A percentile compares a stretch with the other conserved stretches of the same genome.
These are phyloP conservation scores for Ganoderma boninense DNA, from an alignment of 1,284 basidiomycete genomes.

Conservation along the genomic window DNA sequence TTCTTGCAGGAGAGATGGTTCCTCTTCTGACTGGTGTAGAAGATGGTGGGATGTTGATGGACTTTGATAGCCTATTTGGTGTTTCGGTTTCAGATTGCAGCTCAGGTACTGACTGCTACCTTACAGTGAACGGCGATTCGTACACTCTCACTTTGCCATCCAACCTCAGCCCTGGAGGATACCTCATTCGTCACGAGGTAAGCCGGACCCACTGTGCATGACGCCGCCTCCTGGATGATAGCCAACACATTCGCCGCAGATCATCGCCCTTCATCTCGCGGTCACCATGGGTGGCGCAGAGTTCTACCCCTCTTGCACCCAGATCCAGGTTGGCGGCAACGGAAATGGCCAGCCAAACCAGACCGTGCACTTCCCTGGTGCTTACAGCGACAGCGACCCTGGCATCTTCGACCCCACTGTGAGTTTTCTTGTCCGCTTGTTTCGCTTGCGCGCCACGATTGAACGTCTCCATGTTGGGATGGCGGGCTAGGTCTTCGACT, in stretches of 20 bases:
- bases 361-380: conserved; percentile 69
- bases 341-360: conserved; percentile 52
- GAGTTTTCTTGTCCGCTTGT: conserved; percentile 1
- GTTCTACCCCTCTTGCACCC: conserved; percentile 78
- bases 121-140: conserved; percentile 47
- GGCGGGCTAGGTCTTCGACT: conserved; percentile 45
- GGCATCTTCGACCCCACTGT: conserved; percentile 57
- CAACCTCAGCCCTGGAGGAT: conserved; percentile 66
- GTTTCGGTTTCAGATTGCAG: background rate
- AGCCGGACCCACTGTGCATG: background rate
- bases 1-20: too few species aligned
- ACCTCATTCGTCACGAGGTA: conserved; percentile 72
- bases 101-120: background rate
- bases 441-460: conserved; percentile 10
- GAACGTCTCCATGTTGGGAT: conserved; percentile 2
- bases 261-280: conserved; percentile 76
- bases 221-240: too few species aligned
- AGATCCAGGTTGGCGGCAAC: conserved; percentile 63
- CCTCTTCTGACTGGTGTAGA: too few species aligned
- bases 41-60: too few species aligned
- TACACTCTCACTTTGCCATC: conserved; percentile 62
- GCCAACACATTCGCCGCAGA: conserved; percentile 33
- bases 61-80: too few species aligned
- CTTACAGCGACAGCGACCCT: conserved; percentile 69
- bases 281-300: conserved; percentile 62